Base-by-base conservation (phyloP, 1,284 basidiomycete species). In the Neotropicomus parvogracilis region DNA sequence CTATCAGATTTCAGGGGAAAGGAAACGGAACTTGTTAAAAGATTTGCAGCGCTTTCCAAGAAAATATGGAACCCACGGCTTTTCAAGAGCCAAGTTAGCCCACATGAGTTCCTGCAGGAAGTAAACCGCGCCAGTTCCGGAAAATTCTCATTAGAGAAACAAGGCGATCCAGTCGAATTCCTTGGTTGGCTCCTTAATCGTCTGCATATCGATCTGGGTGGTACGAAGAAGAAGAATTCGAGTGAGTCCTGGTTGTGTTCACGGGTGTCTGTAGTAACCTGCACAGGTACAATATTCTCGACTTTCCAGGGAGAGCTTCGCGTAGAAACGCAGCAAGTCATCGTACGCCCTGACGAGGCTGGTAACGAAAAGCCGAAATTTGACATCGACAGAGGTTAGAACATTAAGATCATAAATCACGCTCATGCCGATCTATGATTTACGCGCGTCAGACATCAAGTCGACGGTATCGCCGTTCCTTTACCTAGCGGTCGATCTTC, bases 61-160 rank as follows among this genome's bases (percentile, higher is more conserved):
- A 94, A 97, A 66, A 67, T 98, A 21, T 99, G 97, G 97, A 99
- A 98, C 68, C 90, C 92, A 6, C 75, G 85, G 40, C 70, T 95
- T 48, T 97, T 99, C 82, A 99, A 99, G 69, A 88, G 90, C 48
- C 97, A 99, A 77, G 94, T 98, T 54, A 92, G 88, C 56, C 97
- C 97, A 9, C 97, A 99, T 69, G 97, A 99, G 68, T 95, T 99
- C 65, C 70, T 97, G 53, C 97, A 99, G 69, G 95, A 99, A 71
- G 94, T 99, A 39, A 85, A 88, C 54, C 80, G 90, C 54, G 85
- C 86, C 28, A 94, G 90, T 61, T 79, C 75, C 27, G 91, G 93
- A 13, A 92, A 91, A 68, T 99, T 95, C 70, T 85, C 87, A 57
- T 79, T 97, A 54, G 95, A 95, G 57, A 80, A 91, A 63, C 91